Evolutionary conservation across 805 yeast species (phyloP).

Genomic region (Yarrowia sp.): DNA sequence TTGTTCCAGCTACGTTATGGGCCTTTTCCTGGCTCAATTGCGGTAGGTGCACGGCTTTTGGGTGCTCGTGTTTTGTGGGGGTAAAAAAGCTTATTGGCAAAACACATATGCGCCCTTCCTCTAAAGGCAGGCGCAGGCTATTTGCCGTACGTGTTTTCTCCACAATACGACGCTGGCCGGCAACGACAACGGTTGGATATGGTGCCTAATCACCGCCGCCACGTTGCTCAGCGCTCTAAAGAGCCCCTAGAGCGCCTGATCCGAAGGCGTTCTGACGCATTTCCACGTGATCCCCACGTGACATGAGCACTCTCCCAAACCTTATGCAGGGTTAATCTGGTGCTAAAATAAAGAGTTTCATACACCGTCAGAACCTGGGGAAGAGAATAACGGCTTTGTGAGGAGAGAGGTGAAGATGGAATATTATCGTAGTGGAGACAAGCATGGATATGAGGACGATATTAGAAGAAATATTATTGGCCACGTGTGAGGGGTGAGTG

Average conservation of each 20-base stretch:
- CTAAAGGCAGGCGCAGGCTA: slow-evolving; percentile 22
- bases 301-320: not conserved
- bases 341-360: slow-evolving; percentile 14
- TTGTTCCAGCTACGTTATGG: not conserved
- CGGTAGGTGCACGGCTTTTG: not conserved
- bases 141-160: no score
- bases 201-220: not conserved
- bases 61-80: slow-evolving; percentile 2
- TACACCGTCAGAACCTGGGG: not conserved
- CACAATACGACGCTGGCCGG: slow-evolving; percentile 4
- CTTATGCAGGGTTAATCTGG: slow-evolving; percentile 16
- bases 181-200: not conserved
- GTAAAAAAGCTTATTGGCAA: not conserved
- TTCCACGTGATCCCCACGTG: slow-evolving; percentile 27
- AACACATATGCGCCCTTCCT: not conserved
- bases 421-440: not conserved
- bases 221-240: not conserved
- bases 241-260: not conserved
- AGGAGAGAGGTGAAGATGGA: not conserved
- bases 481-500: no score
- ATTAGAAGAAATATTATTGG: no score
- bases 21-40: not conserved
- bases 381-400: not conserved
- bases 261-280: not conserved
- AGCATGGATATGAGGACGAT: not conserved